These are phyloP conservation scores for Mycena galericulata DNA, from an alignment of 768 basidiomycete species.

Conservation along the genomic window DNA sequence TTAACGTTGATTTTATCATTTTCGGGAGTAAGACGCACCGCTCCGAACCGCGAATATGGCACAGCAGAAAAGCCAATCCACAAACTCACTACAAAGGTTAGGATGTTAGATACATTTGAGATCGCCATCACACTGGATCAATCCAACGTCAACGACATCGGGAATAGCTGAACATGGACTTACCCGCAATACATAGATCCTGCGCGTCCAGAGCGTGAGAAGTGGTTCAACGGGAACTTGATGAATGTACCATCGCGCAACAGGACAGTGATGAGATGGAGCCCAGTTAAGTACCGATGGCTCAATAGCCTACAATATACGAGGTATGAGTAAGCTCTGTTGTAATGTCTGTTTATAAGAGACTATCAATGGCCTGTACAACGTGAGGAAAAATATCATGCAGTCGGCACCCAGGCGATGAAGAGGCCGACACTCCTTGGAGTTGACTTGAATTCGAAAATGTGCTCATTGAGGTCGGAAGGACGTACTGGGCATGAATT, in stretches of 20 bases:
- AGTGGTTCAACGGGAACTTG: background rate
- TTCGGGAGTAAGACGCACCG: background rate
- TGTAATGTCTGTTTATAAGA: no score
- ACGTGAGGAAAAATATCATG: conserved; percentile 27
- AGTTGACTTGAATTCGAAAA: background rate
- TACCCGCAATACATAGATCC: conserved; percentile 29
- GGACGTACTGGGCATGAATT: conserved; percentile 10
- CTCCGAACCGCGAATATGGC: background rate
- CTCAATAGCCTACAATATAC: no score
- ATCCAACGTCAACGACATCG: background rate
- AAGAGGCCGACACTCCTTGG: conserved; percentile 14
- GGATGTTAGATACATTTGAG: conserved; percentile 22
- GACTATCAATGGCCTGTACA: conserved; percentile 12
- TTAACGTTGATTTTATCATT: background rate
- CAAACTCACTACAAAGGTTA: conserved; percentile 21
- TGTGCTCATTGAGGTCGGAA: background rate
- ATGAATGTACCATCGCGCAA: conserved; percentile 24
- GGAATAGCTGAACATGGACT: background rate
- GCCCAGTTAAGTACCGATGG: background rate
- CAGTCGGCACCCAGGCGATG: conserved; percentile 21
- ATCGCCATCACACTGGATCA: conserved; percentile 18
- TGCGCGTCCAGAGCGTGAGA: background rate
- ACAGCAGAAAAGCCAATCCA: background rate
- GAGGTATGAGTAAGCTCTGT: no score
- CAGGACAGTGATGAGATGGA: conserved; percentile 8